Percentiles rank a stretch among this genome's conserved stretches.
Conservation (phyloP, 2,329 filamentous ascomycete species). For the Dactylellina haptotyla region DNA sequence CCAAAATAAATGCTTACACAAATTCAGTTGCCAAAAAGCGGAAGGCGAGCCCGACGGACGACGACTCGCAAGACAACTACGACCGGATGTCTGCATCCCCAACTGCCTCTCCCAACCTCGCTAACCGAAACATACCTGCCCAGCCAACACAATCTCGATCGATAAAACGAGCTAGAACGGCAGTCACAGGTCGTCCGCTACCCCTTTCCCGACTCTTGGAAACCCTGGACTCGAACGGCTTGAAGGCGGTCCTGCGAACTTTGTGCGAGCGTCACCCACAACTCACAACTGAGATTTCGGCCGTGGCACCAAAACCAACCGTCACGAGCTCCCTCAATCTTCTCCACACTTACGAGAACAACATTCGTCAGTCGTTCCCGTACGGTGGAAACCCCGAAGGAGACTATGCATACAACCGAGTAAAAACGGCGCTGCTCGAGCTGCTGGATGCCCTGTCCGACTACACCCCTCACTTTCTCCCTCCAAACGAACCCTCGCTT, state of each 20-base stretch:
- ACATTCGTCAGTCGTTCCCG: conserved; percentile 81
- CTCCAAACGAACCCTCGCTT: conserved; percentile 86
- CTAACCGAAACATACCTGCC: conserved; percentile 74
- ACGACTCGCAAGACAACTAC: conserved; percentile 65
- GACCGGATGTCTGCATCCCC: conserved; percentile 94
- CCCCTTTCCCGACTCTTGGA: conserved; percentile 83
- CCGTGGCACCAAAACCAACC: conserved; percentile 85
- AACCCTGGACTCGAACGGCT: conserved; percentile 84
- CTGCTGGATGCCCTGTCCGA: conserved; percentile 90
- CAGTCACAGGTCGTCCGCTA: conserved; percentile 74
- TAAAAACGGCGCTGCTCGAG: conserved; percentile 80
- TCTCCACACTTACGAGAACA: conserved; percentile 80
- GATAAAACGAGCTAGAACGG: conserved; percentile 73
- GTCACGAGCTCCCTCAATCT: conserved; percentile 82
- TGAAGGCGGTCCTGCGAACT: conserved; percentile 85
- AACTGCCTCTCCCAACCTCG: conserved; percentile 78
- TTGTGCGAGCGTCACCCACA: conserved; percentile 90
- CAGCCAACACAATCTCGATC: conserved; percentile 72
- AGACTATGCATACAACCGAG: conserved; percentile 94
- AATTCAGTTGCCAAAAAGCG: conserved; percentile 37
- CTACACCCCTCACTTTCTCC: conserved; percentile 94
- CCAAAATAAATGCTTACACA: no score
- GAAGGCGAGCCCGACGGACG: conserved; percentile 40
- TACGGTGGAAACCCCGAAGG: conserved; percentile 84
- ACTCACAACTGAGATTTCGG: conserved; percentile 83